A percentile compares a stretch with the other conserved stretches of the same genome.
Evolutionary conservation across 768 basidiomycete species (phyloP).

Genomic region (Leccinellum rugosiceps): DNA sequence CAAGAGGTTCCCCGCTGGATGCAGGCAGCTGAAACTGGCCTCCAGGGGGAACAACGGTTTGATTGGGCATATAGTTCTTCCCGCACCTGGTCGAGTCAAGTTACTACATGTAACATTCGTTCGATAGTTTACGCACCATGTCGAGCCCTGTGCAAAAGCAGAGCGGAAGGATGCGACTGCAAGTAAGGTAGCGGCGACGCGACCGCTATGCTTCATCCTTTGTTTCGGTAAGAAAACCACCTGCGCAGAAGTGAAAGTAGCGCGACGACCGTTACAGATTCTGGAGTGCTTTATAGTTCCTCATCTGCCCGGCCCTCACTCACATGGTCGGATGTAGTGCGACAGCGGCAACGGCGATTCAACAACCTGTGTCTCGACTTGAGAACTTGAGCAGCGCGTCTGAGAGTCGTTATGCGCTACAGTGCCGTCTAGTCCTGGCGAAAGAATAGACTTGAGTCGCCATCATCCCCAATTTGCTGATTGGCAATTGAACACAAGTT

Average conservation of each 20-base stretch:
- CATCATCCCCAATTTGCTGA: background rate
- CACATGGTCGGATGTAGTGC: background rate
- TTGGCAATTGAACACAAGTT: no score
- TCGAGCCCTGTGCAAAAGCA: slow-evolving; percentile 16
- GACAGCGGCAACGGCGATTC: background rate
- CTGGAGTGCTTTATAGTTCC: slow-evolving; percentile 7
- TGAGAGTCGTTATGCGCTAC: background rate
- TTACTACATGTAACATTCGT: background rate
- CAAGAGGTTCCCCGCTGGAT: slow-evolving; percentile 34
- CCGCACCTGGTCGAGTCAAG: slow-evolving; percentile 40
- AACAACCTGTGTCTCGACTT: background rate
- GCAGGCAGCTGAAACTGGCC: slow-evolving; percentile 42
- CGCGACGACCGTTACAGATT: background rate
- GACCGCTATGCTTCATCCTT: slow-evolving; percentile 16
- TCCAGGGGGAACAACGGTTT: slow-evolving; percentile 42
- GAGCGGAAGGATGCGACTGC: slow-evolving; percentile 6
- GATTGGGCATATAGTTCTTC: slow-evolving; percentile 43
- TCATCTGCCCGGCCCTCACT: no score
- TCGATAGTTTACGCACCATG: slow-evolving; percentile 20
- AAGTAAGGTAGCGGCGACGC: slow-evolving; percentile 6
- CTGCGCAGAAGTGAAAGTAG: background rate
- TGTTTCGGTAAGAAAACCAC: background rate
- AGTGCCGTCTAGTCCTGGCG: background rate
- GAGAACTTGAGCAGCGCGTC: background rate
- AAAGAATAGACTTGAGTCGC: background rate